Percentiles rank a stretch among this genome's conserved stretches.
Conservation (phyloP, 169 alveolate species). For the Nephromyces sp. region DNA sequence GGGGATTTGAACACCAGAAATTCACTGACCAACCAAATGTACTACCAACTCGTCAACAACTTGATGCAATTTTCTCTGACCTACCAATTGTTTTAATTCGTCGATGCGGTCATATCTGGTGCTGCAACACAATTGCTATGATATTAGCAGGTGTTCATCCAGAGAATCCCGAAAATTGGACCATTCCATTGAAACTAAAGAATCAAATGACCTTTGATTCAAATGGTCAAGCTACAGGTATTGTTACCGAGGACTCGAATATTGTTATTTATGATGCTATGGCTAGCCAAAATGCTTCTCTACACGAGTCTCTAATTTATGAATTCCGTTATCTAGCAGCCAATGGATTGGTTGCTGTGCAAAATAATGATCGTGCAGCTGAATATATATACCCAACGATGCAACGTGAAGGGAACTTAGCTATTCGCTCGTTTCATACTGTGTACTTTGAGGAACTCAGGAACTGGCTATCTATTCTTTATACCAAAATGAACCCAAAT, state of each 20-base stretch:
- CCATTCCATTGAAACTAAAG: background rate
- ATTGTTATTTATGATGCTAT: background rate
- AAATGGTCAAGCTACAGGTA: background rate
- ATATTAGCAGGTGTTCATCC: background rate
- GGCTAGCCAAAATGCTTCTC: background rate
- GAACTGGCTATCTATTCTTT: background rate
- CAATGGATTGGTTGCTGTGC: background rate
- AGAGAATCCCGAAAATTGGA: background rate
- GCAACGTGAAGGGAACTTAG: background rate
- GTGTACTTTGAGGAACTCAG: background rate
- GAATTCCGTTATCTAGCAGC: background rate
- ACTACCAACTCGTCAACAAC: background rate
- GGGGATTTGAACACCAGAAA: background rate
- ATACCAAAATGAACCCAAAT: background rate
- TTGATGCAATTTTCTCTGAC: background rate
- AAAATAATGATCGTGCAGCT: background rate
- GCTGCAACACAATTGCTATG: background rate
- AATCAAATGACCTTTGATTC: background rate
- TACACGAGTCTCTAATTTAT: background rate
- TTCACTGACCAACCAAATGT: background rate
- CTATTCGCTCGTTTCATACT: background rate
- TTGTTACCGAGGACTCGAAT: background rate
- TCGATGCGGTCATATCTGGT: background rate
- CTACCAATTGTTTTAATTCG: background rate
- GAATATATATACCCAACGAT: background rate